Percentiles rank a stretch among this genome's conserved stretches.
phyloP scores from a whole-genome alignment of 2,329 filamentous ascomycete genomes.

The Ilyonectria destructans region DNA sequence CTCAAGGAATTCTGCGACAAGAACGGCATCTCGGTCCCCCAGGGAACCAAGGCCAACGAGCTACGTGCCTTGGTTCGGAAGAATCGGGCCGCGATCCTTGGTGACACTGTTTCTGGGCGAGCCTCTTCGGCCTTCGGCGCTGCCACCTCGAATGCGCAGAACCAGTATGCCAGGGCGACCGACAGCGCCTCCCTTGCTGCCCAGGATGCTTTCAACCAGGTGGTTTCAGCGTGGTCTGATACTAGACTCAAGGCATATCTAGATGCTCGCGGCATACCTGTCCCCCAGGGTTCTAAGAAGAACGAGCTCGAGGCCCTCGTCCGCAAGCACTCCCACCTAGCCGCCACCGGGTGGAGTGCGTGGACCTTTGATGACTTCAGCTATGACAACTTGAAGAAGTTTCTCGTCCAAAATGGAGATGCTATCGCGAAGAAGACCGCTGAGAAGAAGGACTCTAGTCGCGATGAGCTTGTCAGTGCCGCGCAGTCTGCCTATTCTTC shows the following conservation, averaged over 20 bases:
- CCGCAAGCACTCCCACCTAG: constrained; percentile 81
- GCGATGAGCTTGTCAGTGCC: constrained; percentile 81
- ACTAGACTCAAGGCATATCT: constrained; percentile 85
- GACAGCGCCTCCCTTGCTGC: constrained; percentile 75
- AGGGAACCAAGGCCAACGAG: constrained; percentile 93
- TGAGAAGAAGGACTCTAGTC: constrained; percentile 76
- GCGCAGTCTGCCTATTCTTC: constrained; percentile 74
- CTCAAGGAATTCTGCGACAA: constrained; percentile 95
- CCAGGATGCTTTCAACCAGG: constrained; percentile 78
- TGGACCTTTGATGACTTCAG: constrained; percentile 89
- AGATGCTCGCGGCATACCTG: constrained; percentile 82
- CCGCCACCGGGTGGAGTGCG: constrained; percentile 76
- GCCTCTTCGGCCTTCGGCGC: constrained; percentile 77
- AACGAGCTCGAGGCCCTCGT: constrained; percentile 83
- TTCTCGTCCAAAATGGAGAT: constrained; percentile 68
- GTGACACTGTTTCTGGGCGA: constrained; percentile 74
- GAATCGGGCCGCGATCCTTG: constrained; percentile 81
- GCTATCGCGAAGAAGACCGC: constrained; percentile 72
- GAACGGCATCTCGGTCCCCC: constrained; percentile 88
- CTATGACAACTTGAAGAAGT: constrained; percentile 77
- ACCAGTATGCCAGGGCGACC: constrained; percentile 84
- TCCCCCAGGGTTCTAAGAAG: constrained; percentile 79
- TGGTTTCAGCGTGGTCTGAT: constrained; percentile 78
- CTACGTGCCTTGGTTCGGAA: constrained; percentile 91
- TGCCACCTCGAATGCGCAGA: constrained; percentile 82